A percentile compares a stretch with the other conserved stretches of the same genome.
Evolutionary conservation across 352 stramenopile genomes (phyloP).

Genomic region (Pythium folliculosum): DNA sequence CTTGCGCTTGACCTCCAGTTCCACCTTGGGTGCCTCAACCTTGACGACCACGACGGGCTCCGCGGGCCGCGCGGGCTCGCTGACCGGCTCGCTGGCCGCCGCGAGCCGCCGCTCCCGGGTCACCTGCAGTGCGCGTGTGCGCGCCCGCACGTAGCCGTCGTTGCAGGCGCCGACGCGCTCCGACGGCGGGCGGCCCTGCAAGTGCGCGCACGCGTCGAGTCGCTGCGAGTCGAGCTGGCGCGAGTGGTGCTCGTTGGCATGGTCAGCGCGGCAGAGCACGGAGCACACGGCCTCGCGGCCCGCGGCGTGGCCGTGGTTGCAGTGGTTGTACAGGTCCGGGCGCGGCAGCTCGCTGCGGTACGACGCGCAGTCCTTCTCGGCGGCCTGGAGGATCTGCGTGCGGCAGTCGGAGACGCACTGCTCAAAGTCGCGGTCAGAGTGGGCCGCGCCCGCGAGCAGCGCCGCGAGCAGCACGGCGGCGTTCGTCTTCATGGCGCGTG

Average conservation of each 20-base stretch:
- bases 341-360: slow-evolving; percentile 27
- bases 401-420: slow-evolving; percentile 16
- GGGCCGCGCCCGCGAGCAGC: neutral
- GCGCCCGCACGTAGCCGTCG: slow-evolving; percentile 25
- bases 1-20: slow-evolving; percentile 11
- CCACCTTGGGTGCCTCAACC: neutral
- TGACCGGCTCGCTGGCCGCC: neutral
- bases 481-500: slow-evolving; percentile 6
- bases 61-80: no score
- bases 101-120: neutral
- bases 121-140: slow-evolving; percentile 5
- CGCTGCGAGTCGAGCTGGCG: slow-evolving; percentile 23
- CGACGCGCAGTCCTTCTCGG: slow-evolving; percentile 17
- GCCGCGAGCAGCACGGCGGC: slow-evolving; percentile 5
- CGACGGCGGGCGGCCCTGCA: slow-evolving; percentile 18
- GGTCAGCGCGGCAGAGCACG: neutral
- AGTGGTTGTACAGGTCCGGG: slow-evolving; percentile 33
- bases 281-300: slow-evolving; percentile 15
- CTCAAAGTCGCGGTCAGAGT: neutral
- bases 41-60: neutral
- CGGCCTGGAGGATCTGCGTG: slow-evolving; percentile 4
- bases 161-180: slow-evolving; percentile 23
- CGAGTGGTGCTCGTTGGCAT: neutral
- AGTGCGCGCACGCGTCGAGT: slow-evolving; percentile 24
- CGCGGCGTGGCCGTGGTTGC: slow-evolving; percentile 14